Evolutionary conservation across 805 yeast species (phyloP).

Genomic region (Myxozyma vanderwaltii): DNA sequence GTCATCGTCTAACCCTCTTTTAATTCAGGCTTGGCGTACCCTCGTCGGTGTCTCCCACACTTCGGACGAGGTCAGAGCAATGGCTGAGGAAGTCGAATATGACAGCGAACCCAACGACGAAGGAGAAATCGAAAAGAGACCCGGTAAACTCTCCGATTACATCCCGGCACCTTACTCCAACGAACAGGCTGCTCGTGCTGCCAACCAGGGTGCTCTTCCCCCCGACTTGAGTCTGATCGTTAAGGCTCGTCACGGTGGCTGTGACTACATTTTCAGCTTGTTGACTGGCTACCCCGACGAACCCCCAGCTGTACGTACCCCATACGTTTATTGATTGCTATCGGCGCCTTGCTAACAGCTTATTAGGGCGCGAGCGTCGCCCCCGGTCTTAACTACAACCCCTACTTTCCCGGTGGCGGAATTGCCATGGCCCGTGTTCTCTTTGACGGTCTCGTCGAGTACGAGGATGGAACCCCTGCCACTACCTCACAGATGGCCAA

Average conservation of each 20-base stretch:
- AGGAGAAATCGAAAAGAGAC: slow-evolving; percentile 97
- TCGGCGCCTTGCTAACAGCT: background rate
- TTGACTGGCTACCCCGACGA: slow-evolving; percentile 99
- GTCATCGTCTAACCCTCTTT: background rate
- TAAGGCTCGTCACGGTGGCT: slow-evolving; percentile 98
- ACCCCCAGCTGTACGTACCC: slow-evolving; percentile 69
- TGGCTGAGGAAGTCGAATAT: slow-evolving; percentile 96
- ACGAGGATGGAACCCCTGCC: slow-evolving; percentile 98
- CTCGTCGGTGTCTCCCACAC: slow-evolving; percentile 96
- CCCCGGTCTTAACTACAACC: slow-evolving; percentile 96
- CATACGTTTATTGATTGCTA: background rate
- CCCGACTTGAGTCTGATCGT: slow-evolving; percentile 96
- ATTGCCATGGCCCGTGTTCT: slow-evolving; percentile 99
- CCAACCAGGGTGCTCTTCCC: slow-evolving; percentile 98
- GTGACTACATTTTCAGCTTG: slow-evolving; percentile 90
- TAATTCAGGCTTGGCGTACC: slow-evolving; percentile 97
- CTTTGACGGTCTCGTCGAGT: slow-evolving; percentile 96
- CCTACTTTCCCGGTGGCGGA: slow-evolving; percentile 99
- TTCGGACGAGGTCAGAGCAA: slow-evolving; percentile 81
- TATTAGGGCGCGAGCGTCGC: slow-evolving; percentile 73
- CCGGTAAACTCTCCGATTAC: slow-evolving; percentile 95
- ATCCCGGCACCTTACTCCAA: slow-evolving; percentile 95
- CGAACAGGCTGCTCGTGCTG: slow-evolving; percentile 99
- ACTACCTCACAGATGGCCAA: slow-evolving; percentile 99
- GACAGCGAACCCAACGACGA: slow-evolving; percentile 95